Evolutionary conservation across 2,329 filamentous ascomycete species (phyloP), one percentile per base, ranked within the genome.

Genomic region (Monosporascus sp.): DNA sequence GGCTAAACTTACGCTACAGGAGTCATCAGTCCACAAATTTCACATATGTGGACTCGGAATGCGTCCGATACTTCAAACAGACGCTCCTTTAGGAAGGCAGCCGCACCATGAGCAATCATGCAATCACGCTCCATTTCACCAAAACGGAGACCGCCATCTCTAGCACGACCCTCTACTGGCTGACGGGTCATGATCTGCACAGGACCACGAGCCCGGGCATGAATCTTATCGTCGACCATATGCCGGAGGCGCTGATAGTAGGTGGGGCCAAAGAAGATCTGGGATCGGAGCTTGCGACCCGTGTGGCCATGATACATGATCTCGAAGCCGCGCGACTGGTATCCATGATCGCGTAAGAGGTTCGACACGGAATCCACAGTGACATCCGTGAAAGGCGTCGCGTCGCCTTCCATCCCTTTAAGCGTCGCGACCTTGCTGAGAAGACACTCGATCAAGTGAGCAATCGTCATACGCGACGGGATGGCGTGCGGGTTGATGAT

Each of bases 101-200:
- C 93, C 3, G 95, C 94, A 69, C 94, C 94, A 70, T 99, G 95
- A n/a, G 95, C 91, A 77, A 99, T 99, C 94, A 99, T 99, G 72
- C 94, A 99, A 83, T 99, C 95, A 77, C 95, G 93, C 75, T 99
- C 95, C 94, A 99, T 99, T 80, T 99, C 94, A 85, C 94, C 94
- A 84, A 99, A 99, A 69, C 95, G 93, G 45, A 99, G 82, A 78
- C 94, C 94, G 81, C 94, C 94, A 70, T 99, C 95, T 73, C 95
- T 81, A 3, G 94, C 94, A 83, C 95, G 89, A 88, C 94, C 94
- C 75, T 99, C 94, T 15, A 99, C 94, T 18, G 94, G 94, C 72
- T 99, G 94, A 53, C 95, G 82, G 3, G 94, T 99, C 75, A 99
- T 83, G 66, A 99, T 99, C 74, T 99, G 94, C 22, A 96, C 89